phyloP scores from a whole-genome alignment of 371 early-diverging fungal genomes.

The Actinomortierella wolfii region DNA sequence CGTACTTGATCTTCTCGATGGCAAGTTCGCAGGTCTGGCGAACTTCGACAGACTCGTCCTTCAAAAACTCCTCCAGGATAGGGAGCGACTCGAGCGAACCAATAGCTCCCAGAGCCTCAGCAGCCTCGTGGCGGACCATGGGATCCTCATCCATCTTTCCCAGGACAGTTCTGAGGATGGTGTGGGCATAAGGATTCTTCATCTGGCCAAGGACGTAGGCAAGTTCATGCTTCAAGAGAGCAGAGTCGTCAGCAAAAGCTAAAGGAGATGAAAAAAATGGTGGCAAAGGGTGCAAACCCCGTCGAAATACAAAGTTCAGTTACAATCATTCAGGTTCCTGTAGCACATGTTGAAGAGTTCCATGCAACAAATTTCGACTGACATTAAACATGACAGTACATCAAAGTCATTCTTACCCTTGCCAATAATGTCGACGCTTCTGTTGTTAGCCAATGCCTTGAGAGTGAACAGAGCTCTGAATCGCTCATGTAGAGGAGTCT shows the following conservation, averaged over 20 bases:
- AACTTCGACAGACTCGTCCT: constrained; percentile 72
- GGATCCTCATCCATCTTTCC: constrained; percentile 77
- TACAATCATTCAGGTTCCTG: too few relatives aligned
- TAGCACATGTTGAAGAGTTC: too few relatives aligned
- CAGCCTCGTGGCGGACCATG: constrained; percentile 99
- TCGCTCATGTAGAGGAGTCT: constrained; percentile 75
- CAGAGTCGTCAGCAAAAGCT: constrained; percentile 89
- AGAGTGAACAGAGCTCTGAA: constrained; percentile 97
- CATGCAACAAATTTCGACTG: too few relatives aligned
- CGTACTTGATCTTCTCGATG: constrained; percentile 84
- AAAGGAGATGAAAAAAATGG: background rate
- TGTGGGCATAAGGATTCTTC: constrained; percentile 83
- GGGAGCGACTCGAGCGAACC: constrained; percentile 70
- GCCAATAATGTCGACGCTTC: constrained; percentile 83
- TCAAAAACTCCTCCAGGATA: constrained; percentile 73
- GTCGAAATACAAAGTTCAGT: background rate
- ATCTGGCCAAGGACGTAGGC: constrained; percentile 99
- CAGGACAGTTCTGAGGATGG: constrained; percentile 73
- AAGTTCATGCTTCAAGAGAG: constrained; percentile 97
- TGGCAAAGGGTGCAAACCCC: background rate
- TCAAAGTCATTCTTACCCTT: constrained; percentile 61
- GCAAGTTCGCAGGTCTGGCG: constrained; percentile 96
- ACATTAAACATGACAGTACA: too few relatives aligned
- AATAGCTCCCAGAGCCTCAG: constrained; percentile 98
- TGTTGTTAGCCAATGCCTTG: constrained; percentile 81